Evolutionary conservation across 2,329 filamentous ascomycete species (phyloP).

Genomic region (Trichoderma koningii): DNA sequence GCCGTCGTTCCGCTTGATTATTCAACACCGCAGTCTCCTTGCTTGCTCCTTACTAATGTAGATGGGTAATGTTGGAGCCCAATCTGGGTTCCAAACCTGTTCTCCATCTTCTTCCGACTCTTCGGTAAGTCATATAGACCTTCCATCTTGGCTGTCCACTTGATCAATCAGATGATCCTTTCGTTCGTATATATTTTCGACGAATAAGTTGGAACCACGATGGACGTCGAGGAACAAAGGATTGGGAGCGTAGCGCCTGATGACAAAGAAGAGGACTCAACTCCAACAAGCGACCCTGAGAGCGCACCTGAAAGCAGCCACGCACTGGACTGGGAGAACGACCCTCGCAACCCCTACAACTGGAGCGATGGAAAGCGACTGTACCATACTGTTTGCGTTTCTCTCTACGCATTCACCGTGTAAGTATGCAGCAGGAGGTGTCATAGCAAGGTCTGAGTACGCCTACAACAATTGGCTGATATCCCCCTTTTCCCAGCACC

Average conservation of each 20-base stretch:
- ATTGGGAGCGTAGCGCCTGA: background rate
- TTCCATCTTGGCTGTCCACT: background rate
- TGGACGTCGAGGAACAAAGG: constrained; percentile 2
- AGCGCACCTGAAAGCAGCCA: constrained; percentile 3
- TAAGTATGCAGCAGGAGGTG: background rate
- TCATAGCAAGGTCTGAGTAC: background rate
- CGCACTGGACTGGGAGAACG: constrained; percentile 15
- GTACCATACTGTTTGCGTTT: constrained; percentile 3
- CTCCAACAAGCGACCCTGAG: constrained; percentile 13
- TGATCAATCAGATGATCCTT: no score
- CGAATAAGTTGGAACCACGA: background rate
- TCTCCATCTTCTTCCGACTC: background rate
- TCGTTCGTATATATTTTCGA: no score
- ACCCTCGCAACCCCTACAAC: constrained; percentile 26
- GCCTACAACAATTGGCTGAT: background rate
- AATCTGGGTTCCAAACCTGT: background rate
- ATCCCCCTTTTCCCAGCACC: background rate
- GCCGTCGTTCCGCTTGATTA: background rate
- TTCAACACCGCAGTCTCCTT: background rate
- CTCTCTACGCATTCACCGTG: constrained; percentile 24
- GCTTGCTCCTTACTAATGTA: background rate
- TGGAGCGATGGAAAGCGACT: constrained; percentile 19
- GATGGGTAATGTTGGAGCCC: background rate
- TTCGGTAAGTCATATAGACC: background rate
- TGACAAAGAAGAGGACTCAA: constrained; percentile 11